Evolutionary conservation across 2,329 filamentous ascomycete genomes (phyloP).

Genomic region (Bisporella sp.): DNA sequence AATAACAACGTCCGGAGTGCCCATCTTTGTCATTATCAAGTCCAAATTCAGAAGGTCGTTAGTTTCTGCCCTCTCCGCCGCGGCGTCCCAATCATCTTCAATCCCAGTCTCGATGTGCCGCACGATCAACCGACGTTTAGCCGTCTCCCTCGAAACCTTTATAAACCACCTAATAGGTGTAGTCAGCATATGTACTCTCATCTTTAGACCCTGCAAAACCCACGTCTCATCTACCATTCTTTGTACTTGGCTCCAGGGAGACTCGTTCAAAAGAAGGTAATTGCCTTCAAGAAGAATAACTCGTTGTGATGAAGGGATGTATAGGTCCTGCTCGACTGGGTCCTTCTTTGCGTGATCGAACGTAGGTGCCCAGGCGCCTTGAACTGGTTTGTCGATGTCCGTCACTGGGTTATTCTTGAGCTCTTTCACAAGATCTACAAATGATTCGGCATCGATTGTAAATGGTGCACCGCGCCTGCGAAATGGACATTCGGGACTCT

Average conservation of each 20-base stretch:
- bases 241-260: conserved; percentile 38
- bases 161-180: conserved; percentile 53
- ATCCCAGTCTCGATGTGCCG: conserved; percentile 77
- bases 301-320: conserved; percentile 33
- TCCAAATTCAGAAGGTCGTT: conserved; percentile 72
- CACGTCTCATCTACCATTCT: conserved; percentile 36
- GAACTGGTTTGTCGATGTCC: not conserved
- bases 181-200: not conserved
- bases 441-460: conserved; percentile 24
- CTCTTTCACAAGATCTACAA: conserved; percentile 17
- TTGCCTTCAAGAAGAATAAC: conserved; percentile 47
- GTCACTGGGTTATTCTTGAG: conserved; percentile 16
- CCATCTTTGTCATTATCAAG: conserved; percentile 19
- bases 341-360: conserved; percentile 46
- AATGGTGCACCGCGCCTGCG: conserved; percentile 26
- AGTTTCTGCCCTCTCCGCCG: conserved; percentile 62
- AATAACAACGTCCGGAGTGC: conserved; percentile 20
- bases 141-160: conserved; percentile 64
- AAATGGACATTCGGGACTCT: not conserved
- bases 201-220: not conserved
- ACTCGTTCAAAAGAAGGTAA: conserved; percentile 38
- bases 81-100: conserved; percentile 58
- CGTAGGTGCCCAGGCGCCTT: conserved; percentile 29
- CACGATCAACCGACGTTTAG: conserved; percentile 59
- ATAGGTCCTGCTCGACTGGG: conserved; percentile 38